phyloP scores from a whole-genome alignment of 192 early-diverging fungal species.

The Coemansia sp. region DNA sequence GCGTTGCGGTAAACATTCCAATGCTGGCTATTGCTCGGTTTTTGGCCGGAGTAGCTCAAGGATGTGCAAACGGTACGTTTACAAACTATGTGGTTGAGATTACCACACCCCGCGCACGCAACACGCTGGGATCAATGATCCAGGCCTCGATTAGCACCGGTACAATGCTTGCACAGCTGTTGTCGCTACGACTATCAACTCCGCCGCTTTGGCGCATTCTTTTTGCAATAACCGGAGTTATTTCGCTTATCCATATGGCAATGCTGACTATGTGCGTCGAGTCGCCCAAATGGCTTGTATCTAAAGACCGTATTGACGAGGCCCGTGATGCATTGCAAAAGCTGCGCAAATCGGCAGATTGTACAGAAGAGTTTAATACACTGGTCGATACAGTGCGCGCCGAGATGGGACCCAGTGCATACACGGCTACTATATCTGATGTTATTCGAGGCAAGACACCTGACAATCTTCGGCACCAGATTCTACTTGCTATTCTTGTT shows the following conservation, averaged over 20 bases:
- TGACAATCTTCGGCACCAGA: slow-evolving; percentile 59
- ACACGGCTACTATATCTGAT: slow-evolving; percentile 46
- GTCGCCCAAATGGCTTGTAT: slow-evolving; percentile 70
- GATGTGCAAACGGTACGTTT: slow-evolving; percentile 58
- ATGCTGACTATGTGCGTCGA: slow-evolving; percentile 70
- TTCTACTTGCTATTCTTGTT: slow-evolving; percentile 60
- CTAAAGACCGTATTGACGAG: slow-evolving; percentile 55
- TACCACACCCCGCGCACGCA: slow-evolving; percentile 66
- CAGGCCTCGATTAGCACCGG: slow-evolving; percentile 75
- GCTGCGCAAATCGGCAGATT: slow-evolving; percentile 54
- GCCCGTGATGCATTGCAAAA: slow-evolving; percentile 52
- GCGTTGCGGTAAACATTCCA: slow-evolving; percentile 55
- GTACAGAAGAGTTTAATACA: slow-evolving; percentile 59
- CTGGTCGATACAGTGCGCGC: slow-evolving; percentile 49
- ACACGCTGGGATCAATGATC: slow-evolving; percentile 64
- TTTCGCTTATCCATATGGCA: slow-evolving; percentile 52
- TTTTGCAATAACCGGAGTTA: slow-evolving; percentile 59
- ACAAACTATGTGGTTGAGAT: slow-evolving; percentile 75
- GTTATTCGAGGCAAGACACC: slow-evolving; percentile 56
- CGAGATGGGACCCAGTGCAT: slow-evolving; percentile 12
- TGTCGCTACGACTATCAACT: slow-evolving; percentile 59
- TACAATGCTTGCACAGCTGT: slow-evolving; percentile 62
- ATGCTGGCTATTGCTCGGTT: slow-evolving; percentile 69
- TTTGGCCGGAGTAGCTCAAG: slow-evolving; percentile 67
- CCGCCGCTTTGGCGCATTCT: slow-evolving; percentile 71